Evolutionary conservation across 2,329 filamentous ascomycete genomes (phyloP), one percentile per base, ranked within the genome.

Genomic region (Exophiala lecanii-corni): DNA sequence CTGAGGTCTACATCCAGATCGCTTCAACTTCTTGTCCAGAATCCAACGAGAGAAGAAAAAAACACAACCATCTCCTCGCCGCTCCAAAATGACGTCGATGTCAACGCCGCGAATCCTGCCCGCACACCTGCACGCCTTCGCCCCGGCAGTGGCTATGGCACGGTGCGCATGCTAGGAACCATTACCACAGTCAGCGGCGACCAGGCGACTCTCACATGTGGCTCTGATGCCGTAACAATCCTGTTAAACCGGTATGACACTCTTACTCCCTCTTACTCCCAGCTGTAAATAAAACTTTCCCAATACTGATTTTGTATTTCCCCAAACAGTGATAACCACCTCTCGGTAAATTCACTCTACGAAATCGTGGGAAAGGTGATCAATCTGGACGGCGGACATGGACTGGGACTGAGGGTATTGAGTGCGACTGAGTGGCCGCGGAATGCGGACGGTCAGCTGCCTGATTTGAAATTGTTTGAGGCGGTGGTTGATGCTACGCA

Each of bases 401-500:
- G 62, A 3, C 55, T 67, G 25, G 68, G 63, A 2, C 48, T 71
- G 23, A 58, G 64, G 16, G 63, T 71, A 20, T 51, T 71, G 16
- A 66, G 61, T 13, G 61, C 62, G 5, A 62, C 57, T 25, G 68
- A 71, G 49, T 70, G 67, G 64, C 53, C 53, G 15, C 47, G 50
- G 40, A 52, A 48, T 19, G 43, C 45, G 13, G 41, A 53, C 4
- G 52, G 54, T 13, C 37, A 51, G 36, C 30, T 48, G 16, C 47
- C 53, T 91, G 89, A 96, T 67, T 86, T 85, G 64, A 74, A 73
- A 40, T 75, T 87, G 23, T 84, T 81, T 47, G 81, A 86, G 44
- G 79, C 83, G 0, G 84, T 96, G 2, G 89, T 95, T 12, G 86
- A 96, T 45, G 82, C 81, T 25, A 92, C 88, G 23, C 89, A 96